Conservation (phyloP, 208 protist species). For the Strigomonas galati region DNA sequence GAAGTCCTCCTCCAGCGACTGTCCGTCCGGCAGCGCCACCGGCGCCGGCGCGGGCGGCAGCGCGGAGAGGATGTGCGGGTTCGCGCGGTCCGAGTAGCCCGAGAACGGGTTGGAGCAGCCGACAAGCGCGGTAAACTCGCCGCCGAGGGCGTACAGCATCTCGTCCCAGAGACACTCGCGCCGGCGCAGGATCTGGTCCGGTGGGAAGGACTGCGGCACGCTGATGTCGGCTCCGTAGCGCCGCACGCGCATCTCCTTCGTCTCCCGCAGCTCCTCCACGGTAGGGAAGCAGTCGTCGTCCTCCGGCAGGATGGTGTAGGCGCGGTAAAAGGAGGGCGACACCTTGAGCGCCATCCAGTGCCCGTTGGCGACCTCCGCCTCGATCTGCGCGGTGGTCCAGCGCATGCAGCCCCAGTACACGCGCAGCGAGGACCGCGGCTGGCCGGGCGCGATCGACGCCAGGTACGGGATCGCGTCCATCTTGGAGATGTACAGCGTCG, state of each 20-base stretch:
- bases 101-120: constrained; percentile 80
- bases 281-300: constrained; percentile 59
- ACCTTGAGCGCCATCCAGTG: constrained; percentile 82
- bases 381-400: constrained; percentile 72
- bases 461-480: constrained; percentile 81
- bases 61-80: constrained; percentile 44
- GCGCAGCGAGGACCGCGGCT: constrained; percentile 72
- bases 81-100: constrained; percentile 28
- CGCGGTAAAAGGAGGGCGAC: constrained; percentile 73
- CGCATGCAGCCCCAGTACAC: constrained; percentile 86
- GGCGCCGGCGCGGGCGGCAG: constrained; percentile 17
- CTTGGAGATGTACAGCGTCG: constrained; percentile 76
- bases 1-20: neutral
- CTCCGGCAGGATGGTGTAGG: constrained; percentile 40
- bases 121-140: constrained; percentile 67
- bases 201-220: constrained; percentile 69
- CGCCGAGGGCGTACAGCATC: constrained; percentile 78
- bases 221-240: constrained; percentile 64
- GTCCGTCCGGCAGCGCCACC: constrained; percentile 5
- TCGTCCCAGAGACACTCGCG: constrained; percentile 86
- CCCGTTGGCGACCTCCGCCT: constrained; percentile 76
- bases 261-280: constrained; percentile 46
- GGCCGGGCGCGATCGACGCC: constrained; percentile 50
- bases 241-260: constrained; percentile 33
- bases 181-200: constrained; percentile 62